Conservation (phyloP, 257 asterid genomes). For the Lycium ferocissimum region DNA sequence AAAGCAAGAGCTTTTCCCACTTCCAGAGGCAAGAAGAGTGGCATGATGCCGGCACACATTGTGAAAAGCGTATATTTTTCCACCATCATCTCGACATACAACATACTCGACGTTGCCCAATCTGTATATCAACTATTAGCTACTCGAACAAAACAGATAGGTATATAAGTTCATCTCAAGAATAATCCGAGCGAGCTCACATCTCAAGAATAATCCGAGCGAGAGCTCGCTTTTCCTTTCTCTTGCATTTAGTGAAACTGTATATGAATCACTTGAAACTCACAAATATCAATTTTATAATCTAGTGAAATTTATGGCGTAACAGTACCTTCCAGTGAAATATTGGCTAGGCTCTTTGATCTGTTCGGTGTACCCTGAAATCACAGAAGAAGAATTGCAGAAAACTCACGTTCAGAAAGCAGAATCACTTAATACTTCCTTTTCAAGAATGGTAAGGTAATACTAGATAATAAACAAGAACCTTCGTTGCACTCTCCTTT, state of each 20-base stretch:
- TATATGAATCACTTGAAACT: not conserved
- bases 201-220: not conserved
- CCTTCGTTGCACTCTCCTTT: not conserved
- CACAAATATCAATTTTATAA: not conserved
- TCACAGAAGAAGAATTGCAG: constrained; percentile 5
- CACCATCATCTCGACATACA: constrained; percentile 73
- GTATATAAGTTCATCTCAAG: not conserved
- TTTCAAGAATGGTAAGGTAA: not conserved
- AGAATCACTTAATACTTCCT: not conserved
- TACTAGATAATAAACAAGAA: not conserved
- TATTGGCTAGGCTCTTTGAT: constrained; percentile 65
- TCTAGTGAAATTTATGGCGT: not conserved
- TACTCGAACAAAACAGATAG: constrained; percentile 16
- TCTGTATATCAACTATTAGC: constrained; percentile 54
- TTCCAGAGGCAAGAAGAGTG: constrained; percentile 72
- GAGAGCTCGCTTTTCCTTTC: not conserved
- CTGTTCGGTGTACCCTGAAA: constrained; percentile 70
- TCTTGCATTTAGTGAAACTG: not conserved
- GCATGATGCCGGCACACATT: constrained; percentile 97
- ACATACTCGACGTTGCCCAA: constrained; percentile 82
- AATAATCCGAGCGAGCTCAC: not conserved
- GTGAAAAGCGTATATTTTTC: constrained; percentile 73
- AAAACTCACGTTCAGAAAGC: not conserved
- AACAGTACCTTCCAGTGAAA: constrained; percentile 81
- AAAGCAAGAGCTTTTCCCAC: constrained; percentile 74